These are phyloP conservation scores for Candida krabiensis DNA, from an alignment of 805 yeast species.

Conservation along the genomic window DNA sequence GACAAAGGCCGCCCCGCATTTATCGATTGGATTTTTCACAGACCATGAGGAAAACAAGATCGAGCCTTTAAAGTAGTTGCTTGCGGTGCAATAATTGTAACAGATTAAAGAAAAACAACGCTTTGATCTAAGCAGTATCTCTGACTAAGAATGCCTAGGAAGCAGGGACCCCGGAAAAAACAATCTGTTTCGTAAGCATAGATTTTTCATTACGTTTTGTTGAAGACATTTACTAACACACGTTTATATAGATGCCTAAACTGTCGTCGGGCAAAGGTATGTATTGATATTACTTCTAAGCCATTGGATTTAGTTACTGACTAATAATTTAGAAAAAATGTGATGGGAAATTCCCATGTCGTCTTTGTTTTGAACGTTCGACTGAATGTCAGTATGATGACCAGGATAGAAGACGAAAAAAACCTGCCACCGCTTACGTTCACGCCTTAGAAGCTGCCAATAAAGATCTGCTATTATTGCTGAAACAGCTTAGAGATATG, in stretches of 20 bases:
- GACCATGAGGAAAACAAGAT: too few species aligned
- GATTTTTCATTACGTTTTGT: not conserved
- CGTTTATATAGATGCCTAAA: constrained; percentile 3
- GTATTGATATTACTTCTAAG: not conserved
- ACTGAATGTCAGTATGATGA: constrained; percentile 3
- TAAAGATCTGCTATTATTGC: constrained; percentile 1
- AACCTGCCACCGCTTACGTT: constrained; percentile 9
- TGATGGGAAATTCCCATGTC: constrained; percentile 9
- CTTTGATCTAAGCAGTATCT: too few species aligned
- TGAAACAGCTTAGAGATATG: constrained; percentile 5
- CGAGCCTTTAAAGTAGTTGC: too few species aligned
- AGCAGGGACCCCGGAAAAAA: constrained; percentile 12
- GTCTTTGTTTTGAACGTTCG: constrained; percentile 4
- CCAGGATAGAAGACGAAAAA: constrained; percentile 10
- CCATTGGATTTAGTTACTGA: not conserved
- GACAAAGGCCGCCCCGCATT: too few species aligned
- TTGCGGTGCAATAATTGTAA: too few species aligned
- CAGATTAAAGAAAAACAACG: too few species aligned
- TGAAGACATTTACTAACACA: not conserved
- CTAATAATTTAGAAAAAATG: constrained; percentile 9
- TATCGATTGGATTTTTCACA: too few species aligned
- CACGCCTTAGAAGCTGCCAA: constrained; percentile 11
- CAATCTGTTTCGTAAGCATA: constrained; percentile 9
- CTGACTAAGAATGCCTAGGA: constrained; percentile 12
- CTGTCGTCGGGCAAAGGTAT: constrained; percentile 9